Evolutionary conservation across 805 yeast species (phyloP).

Genomic region (Torulaspora delbrueckii): DNA sequence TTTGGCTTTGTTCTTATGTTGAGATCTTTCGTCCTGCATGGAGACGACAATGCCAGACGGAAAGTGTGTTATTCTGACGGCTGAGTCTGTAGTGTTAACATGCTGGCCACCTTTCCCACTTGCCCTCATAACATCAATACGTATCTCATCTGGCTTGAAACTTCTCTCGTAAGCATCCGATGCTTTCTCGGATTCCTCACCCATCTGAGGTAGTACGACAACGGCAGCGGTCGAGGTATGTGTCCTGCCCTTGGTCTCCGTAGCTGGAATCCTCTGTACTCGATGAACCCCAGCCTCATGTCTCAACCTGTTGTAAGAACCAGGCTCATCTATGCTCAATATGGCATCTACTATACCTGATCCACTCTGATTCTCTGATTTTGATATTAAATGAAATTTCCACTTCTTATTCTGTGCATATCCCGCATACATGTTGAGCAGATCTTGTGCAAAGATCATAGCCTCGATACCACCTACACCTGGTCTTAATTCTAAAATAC

Average conservation of each 20-base stretch:
- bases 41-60: slow-evolving; percentile 87
- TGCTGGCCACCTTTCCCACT: slow-evolving; percentile 98
- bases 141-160: slow-evolving; percentile 80
- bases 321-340: slow-evolving; percentile 65
- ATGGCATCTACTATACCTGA: slow-evolving; percentile 74
- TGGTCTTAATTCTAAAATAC: slow-evolving; percentile 82
- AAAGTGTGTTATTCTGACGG: slow-evolving; percentile 85
- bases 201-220: slow-evolving; percentile 80
- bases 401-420: slow-evolving; percentile 64
- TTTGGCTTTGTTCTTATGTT: slow-evolving; percentile 88
- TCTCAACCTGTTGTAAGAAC: slow-evolving; percentile 66
- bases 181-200: slow-evolving; percentile 47
- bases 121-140: slow-evolving; percentile 96
- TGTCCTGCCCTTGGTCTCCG: slow-evolving; percentile 89
- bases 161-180: slow-evolving; percentile 56
- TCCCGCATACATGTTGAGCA: slow-evolving; percentile 73
- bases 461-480: slow-evolving; percentile 98
- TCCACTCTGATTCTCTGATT: slow-evolving; percentile 52
- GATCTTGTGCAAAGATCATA: slow-evolving; percentile 73
- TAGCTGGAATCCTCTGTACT: slow-evolving; percentile 89
- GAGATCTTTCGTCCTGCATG: slow-evolving; percentile 94
- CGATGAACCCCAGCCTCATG: slow-evolving; percentile 95
- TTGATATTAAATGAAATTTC: slow-evolving; percentile 58
- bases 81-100: slow-evolving; percentile 95
- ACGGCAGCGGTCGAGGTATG: slow-evolving; percentile 97